Percentiles rank a stretch among this genome's conserved stretches.
These are phyloP conservation scores for Beauveria sp. DNA, from an alignment of 2,329 filamentous ascomycete genomes.

Conservation along the genomic window DNA sequence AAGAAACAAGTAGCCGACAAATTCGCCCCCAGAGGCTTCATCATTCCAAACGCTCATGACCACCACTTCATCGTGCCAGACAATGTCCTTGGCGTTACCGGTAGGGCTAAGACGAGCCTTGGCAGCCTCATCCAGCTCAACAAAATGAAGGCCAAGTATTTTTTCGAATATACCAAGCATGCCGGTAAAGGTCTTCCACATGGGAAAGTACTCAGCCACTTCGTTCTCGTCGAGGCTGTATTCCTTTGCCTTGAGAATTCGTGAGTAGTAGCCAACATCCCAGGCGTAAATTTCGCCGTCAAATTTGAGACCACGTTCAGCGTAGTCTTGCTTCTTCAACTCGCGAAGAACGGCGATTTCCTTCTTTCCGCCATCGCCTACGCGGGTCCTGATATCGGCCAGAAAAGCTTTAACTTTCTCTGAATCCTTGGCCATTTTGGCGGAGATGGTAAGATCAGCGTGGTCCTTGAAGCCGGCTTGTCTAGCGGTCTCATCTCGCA, in stretches of 20 bases:
- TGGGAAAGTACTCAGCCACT: constrained; percentile 78
- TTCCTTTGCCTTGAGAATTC: constrained; percentile 72
- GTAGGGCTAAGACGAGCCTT: constrained; percentile 57
- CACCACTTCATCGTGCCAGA: constrained; percentile 79
- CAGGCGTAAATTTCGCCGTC: constrained; percentile 73
- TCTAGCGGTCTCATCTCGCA: constrained; percentile 71
- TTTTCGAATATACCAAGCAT: constrained; percentile 83
- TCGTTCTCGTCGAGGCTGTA: constrained; percentile 72
- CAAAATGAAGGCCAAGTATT: constrained; percentile 71
- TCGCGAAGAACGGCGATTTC: constrained; percentile 64
- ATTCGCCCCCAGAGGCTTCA: constrained; percentile 58
- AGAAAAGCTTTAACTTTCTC: constrained; percentile 67
- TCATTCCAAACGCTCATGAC: constrained; percentile 80
- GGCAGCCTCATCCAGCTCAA: constrained; percentile 62
- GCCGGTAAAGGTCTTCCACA: constrained; percentile 62
- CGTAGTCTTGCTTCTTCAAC: constrained; percentile 64
- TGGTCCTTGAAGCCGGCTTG: constrained; percentile 72
- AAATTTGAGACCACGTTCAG: constrained; percentile 48
- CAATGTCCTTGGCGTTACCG: constrained; percentile 61
- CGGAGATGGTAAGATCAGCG: constrained; percentile 66
- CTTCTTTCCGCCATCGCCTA: constrained; percentile 61
- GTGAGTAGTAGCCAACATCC: constrained; percentile 75
- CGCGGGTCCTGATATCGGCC: constrained; percentile 57
- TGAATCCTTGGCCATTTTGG: constrained; percentile 79
- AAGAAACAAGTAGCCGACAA: constrained; percentile 76